phyloP scores from a whole-genome alignment of 2,329 filamentous ascomycete species.

The Plenodomus biglobosus region DNA sequence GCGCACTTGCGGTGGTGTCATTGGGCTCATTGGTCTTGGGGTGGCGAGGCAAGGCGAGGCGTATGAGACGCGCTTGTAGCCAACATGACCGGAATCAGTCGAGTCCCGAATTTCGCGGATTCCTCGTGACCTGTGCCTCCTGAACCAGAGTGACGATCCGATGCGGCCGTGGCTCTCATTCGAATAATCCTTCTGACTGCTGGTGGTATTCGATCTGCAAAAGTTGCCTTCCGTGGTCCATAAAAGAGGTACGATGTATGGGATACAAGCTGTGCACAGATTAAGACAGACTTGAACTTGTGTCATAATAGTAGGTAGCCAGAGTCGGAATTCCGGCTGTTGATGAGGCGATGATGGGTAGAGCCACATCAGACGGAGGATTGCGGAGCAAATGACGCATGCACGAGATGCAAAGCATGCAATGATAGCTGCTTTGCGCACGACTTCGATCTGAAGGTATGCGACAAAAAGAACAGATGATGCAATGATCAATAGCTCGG shows the following conservation, averaged over 20 bases:
- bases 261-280: slow-evolving; percentile 39
- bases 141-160: slow-evolving; percentile 14
- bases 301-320: slow-evolving; percentile 32
- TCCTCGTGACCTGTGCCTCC: slow-evolving; percentile 15
- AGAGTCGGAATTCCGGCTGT: slow-evolving; percentile 29
- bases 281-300: slow-evolving; percentile 33
- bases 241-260: slow-evolving; percentile 38
- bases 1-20: slow-evolving; percentile 15
- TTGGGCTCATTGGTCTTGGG: slow-evolving; percentile 20
- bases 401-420: slow-evolving; percentile 38
- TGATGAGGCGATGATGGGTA: slow-evolving; percentile 33
- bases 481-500: slow-evolving; percentile 35
- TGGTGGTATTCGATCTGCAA: slow-evolving; percentile 15
- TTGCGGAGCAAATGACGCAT: slow-evolving; percentile 28
- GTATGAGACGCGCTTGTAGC: slow-evolving; percentile 21
- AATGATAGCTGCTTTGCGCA: slow-evolving; percentile 30
- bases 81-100: slow-evolving; percentile 4
- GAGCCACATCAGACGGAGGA: slow-evolving; percentile 34
- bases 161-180: slow-evolving; percentile 10
- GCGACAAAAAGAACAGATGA: slow-evolving; percentile 35
- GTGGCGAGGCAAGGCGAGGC: slow-evolving; percentile 25
- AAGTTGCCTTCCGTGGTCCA: slow-evolving; percentile 20
- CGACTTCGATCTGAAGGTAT: slow-evolving; percentile 27
- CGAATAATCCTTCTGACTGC: slow-evolving; percentile 7
- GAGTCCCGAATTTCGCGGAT: slow-evolving; percentile 15